Conservation (phyloP, 1,284 basidiomycete species). For the Ustanciosporium gigantosporum region DNA sequence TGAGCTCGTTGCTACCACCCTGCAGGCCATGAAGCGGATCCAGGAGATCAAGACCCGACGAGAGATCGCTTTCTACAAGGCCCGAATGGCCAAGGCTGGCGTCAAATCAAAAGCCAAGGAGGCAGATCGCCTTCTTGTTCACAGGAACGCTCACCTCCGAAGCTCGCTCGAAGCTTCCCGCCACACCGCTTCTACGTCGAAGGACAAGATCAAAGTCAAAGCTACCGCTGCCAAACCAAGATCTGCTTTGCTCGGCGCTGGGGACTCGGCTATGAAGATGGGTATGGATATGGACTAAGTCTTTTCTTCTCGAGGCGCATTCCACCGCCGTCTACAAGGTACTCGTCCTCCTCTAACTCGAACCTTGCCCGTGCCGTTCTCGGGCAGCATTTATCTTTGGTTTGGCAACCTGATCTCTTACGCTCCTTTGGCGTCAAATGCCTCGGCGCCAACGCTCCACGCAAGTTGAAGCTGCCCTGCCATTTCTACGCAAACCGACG, state of each 20-base stretch:
- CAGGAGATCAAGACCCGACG: conserved; percentile 87
- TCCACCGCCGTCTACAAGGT: too few species aligned
- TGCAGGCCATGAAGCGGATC: conserved; percentile 94
- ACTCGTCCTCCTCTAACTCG: too few species aligned
- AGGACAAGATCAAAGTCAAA: conserved; percentile 44
- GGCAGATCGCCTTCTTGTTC: conserved; percentile 52
- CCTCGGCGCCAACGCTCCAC: too few species aligned
- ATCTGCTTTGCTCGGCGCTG: conserved; percentile 44
- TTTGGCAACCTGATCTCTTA: too few species aligned
- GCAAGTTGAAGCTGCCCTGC: too few species aligned
- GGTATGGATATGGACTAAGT: conserved; percentile 42
- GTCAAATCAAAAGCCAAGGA: conserved; percentile 50
- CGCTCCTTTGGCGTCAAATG: too few species aligned
- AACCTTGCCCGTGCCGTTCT: too few species aligned
- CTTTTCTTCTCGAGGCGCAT: too few species aligned
- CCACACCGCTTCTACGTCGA: conserved; percentile 19
- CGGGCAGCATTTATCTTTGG: too few species aligned
- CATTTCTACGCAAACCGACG: too few species aligned
- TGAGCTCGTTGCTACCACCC: conserved; percentile 88
- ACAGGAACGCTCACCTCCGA: conserved; percentile 53
- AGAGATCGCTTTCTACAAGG: conserved; percentile 84
- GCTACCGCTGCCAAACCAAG: conserved; percentile 36
- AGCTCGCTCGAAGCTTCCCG: conserved; percentile 39
- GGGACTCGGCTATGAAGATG: conserved; percentile 43
- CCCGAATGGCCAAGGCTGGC: conserved; percentile 55